Evolutionary conservation across 495 filamentous ascomycete genomes (phyloP).

Genomic region (Podospora conica): DNA sequence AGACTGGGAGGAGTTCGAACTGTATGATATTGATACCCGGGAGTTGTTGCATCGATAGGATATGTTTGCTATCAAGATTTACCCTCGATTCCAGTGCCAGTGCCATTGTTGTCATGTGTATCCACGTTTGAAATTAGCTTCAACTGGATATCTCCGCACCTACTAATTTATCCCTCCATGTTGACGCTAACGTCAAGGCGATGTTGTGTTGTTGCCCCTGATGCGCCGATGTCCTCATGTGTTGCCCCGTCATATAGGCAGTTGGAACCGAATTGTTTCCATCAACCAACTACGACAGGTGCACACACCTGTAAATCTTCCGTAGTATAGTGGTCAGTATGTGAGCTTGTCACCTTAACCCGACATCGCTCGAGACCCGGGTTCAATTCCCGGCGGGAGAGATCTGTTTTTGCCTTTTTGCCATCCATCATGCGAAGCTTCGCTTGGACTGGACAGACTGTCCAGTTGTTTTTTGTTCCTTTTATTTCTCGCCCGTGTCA

Average conservation of each 20-base stretch:
- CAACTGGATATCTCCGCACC: no score
- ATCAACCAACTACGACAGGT: not conserved
- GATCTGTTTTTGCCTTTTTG: not conserved
- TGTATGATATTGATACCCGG: not conserved
- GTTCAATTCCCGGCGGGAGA: not conserved
- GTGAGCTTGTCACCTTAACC: not conserved
- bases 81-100: no score
- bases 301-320: not conserved
- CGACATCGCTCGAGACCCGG: not conserved
- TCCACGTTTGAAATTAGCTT: no score
- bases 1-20: not conserved
- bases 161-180: no score
- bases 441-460: no score
- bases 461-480: no score
- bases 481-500: no score
- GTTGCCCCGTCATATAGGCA: not conserved
- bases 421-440: no score
- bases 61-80: not conserved
- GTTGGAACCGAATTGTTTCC: not conserved
- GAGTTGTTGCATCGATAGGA: not conserved
- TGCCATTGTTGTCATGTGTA: no score
- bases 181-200: not conserved
- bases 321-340: not conserved
- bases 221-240: no score
- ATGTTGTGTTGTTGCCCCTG: not conserved